Percentiles rank a stretch among this genome's conserved stretches.
Conservation (phyloP, 2,329 filamentous ascomycete genomes). For the Diplodia scrobiculata region DNA sequence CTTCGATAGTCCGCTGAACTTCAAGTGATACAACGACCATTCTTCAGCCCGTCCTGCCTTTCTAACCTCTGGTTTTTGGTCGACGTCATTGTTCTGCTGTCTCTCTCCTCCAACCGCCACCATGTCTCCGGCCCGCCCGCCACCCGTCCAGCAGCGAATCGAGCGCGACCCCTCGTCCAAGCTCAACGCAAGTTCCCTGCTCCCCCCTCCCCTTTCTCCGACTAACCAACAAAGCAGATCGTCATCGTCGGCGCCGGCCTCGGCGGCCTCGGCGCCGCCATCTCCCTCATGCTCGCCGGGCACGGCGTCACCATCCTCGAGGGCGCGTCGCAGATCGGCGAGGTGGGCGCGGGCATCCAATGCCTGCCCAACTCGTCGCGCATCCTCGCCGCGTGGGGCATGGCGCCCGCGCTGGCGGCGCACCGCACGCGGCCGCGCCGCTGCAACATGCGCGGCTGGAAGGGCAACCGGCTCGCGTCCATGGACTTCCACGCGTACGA, state of each 20-base stretch:
- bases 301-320: slow-evolving; percentile 56
- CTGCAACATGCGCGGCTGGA: slow-evolving; percentile 58
- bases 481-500: slow-evolving; percentile 54
- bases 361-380: slow-evolving; percentile 54
- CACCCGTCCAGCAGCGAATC: slow-evolving; percentile 37
- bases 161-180: slow-evolving; percentile 35
- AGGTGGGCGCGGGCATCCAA: slow-evolving; percentile 57
- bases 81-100: background rate
- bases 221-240: slow-evolving; percentile 39
- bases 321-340: slow-evolving; percentile 50
- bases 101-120: background rate
- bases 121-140: slow-evolving; percentile 15
- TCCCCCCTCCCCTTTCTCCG: no score
- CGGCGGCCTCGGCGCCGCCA: slow-evolving; percentile 57
- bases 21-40: background rate
- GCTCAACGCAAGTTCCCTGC: slow-evolving; percentile 35
- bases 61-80: no score
- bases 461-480: slow-evolving; percentile 52
- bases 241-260: slow-evolving; percentile 61
- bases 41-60: background rate
- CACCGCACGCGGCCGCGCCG: slow-evolving; percentile 48
- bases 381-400: slow-evolving; percentile 54
- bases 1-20: background rate
- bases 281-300: slow-evolving; percentile 51
- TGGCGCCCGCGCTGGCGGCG: slow-evolving; percentile 49